Evolutionary conservation across 164 flowering plant species (phyloP).

Genomic region (Tetracentron sinense): DNA sequence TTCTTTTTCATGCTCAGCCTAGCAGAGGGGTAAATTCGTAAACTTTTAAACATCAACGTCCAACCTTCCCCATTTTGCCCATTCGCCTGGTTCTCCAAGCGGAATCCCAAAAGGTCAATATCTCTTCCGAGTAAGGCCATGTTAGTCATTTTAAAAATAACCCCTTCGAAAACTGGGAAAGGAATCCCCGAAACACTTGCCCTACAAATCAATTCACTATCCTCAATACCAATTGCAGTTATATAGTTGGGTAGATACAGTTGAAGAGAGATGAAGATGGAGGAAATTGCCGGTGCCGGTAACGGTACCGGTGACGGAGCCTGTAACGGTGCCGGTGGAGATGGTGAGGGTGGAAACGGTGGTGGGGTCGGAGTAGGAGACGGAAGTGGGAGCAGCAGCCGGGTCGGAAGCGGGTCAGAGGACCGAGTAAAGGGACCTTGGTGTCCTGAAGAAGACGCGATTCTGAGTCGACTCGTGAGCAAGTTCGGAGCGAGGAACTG

Average conservation of each 20-base stretch:
- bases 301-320: not conserved
- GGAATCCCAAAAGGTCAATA: too few relatives aligned
- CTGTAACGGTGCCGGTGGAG: not conserved
- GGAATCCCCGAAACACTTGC: constrained; percentile 14
- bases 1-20: too few relatives aligned
- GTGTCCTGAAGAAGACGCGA: constrained; percentile 54
- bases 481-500: constrained; percentile 57
- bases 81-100: too few relatives aligned
- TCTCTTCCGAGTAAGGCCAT: too few relatives aligned
- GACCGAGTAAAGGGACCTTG: constrained; percentile 44
- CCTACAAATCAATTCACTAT: not conserved
- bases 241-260: constrained; percentile 20
- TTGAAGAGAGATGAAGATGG: constrained; percentile 12
- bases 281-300: not conserved
- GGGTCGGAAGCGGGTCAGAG: constrained; percentile 2
- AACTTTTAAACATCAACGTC: too few relatives aligned
- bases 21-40: too few relatives aligned
- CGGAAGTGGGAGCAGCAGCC: constrained; percentile 16
- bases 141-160: constrained; percentile 14
- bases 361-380: constrained; percentile 11
- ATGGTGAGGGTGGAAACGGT: not conserved
- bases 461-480: constrained; percentile 32
- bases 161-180: constrained; percentile 1
- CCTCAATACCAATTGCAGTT: constrained; percentile 17
- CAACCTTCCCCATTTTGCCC: too few relatives aligned